Base-by-base conservation (phyloP, 2,329 filamentous ascomycete species). In the Ophiostoma himal-ulmi region DNA sequence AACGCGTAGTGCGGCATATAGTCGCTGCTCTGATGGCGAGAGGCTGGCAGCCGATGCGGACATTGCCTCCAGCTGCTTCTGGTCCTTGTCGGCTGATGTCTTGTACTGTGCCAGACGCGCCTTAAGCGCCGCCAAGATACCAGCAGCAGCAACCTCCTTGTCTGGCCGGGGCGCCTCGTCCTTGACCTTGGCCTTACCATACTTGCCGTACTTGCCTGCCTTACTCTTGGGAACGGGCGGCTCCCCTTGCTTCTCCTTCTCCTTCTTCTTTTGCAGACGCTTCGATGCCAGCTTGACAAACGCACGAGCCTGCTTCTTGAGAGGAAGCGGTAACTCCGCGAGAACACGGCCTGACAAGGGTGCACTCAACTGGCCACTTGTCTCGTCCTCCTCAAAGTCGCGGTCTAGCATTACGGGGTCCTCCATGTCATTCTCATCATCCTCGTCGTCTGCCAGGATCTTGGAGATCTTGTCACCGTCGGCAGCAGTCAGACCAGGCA, bases 351-450 rank as follows among this genome's bases (percentile, higher is more conserved):
- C 70, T 0, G 71, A 66, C 14, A 52, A 13, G 7, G 67, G 69
- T 2, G 52, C 36, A 3, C 78, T 73, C 36, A 85, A 78, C 0
- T 79, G 79, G 26, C 86, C 86, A 13, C 82, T 81, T 0, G 82
- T 75, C 72, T 84, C 82, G 0, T 85, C 83, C 39, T 87, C 85
- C 0, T 82, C 81, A 1, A 82, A 79, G 57, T 84, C 82, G 36
- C 85, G 81, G 74, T 89, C 86, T 20, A 92, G 82, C 66, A 93
- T 88, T 74, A 94, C 93, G 22, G 86, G 87, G 48, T 94, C 90
- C 69, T 95, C 92, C 3, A 92, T 79, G 11, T 93, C 82, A 57
- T 90, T 87, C 7, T 88, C 85, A 14, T 92, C 84, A 37, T 91
- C 73, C 2, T 80, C 74, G 14, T 79, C 77, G 30, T 80, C 52